phyloP scores from a whole-genome alignment of 768 basidiomycete genomes.

The Coprinopsis cinerea region DNA sequence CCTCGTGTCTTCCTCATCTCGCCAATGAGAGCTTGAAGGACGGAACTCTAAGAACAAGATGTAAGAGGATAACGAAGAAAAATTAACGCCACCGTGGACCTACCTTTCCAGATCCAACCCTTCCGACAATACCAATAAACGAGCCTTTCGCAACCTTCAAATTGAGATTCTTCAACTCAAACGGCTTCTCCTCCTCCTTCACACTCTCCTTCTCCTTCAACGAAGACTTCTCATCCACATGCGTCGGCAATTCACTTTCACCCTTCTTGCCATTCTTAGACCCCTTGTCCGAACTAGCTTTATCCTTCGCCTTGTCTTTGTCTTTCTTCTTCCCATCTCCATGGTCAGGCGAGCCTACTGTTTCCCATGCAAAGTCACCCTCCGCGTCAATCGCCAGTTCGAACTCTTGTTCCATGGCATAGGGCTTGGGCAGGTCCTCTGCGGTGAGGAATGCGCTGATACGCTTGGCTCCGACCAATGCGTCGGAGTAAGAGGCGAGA shows the following conservation, averaged over 20 bases:
- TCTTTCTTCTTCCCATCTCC: slow-evolving; percentile 14
- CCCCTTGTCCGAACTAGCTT: slow-evolving; percentile 11
- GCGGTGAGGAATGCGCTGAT: slow-evolving; percentile 44
- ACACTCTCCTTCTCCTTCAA: slow-evolving; percentile 4
- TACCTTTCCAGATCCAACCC: slow-evolving; percentile 70
- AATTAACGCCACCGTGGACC: slow-evolving; percentile 4
- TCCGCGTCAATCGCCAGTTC: slow-evolving; percentile 39
- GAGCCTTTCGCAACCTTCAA: slow-evolving; percentile 46
- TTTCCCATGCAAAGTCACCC: slow-evolving; percentile 51
- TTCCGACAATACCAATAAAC: slow-evolving; percentile 69
- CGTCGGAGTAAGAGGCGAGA: slow-evolving; percentile 41
- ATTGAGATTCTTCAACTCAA: slow-evolving; percentile 41
- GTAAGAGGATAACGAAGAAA: not conserved
- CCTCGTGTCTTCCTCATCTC: slow-evolving; percentile 64
- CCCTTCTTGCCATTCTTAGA: slow-evolving; percentile 11
- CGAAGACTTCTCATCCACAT: slow-evolving; percentile 4
- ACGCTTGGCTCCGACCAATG: slow-evolving; percentile 43
- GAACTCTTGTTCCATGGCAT: slow-evolving; percentile 32
- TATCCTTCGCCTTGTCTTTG: slow-evolving; percentile 15
- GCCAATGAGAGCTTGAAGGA: slow-evolving; percentile 52
- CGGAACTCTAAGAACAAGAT: slow-evolving; percentile 36
- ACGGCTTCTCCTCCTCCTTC: slow-evolving; percentile 39
- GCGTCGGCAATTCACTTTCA: slow-evolving; percentile 8
- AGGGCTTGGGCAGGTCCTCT: slow-evolving; percentile 47
- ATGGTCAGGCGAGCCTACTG: slow-evolving; percentile 12